Evolutionary conservation across 345 rosid species (phyloP).

Genomic region (Lenwebbia sp.): DNA sequence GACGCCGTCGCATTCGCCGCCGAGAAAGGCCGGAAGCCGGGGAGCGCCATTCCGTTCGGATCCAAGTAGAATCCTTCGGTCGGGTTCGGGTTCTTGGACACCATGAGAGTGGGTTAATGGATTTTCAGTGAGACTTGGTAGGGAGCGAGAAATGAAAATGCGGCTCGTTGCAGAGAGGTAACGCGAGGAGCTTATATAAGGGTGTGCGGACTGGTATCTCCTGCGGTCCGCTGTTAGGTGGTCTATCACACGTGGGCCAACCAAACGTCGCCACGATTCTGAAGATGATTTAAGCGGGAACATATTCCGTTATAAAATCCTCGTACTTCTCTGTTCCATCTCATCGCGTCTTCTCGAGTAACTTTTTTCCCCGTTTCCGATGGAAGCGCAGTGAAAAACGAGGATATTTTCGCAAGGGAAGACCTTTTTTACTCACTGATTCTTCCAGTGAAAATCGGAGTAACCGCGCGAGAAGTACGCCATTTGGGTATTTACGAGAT

Average conservation of each 20-base stretch:
- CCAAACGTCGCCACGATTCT: not conserved
- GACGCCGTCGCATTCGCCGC: constrained; percentile 13
- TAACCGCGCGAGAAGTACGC: not conserved
- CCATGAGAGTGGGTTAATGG: constrained; percentile 17
- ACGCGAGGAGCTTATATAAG: not conserved
- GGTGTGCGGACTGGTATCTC: not conserved
- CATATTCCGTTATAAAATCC: not conserved
- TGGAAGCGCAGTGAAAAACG: not conserved
- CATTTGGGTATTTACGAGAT: not conserved
- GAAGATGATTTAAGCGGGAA: not conserved
- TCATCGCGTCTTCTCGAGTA: not conserved
- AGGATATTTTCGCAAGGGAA: not conserved
- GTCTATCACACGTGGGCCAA: not conserved
- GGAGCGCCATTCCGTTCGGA: constrained; percentile 58
- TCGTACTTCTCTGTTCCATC: not conserved
- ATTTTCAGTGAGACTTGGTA: constrained; percentile 2
- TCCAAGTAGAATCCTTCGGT: constrained; percentile 53
- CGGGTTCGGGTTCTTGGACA: constrained; percentile 55
- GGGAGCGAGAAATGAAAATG: constrained; percentile 2
- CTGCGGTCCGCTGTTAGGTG: not conserved
- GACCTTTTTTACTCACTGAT: not conserved
- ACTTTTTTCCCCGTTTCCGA: not conserved
- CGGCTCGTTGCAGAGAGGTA: not conserved
- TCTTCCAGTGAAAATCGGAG: not conserved
- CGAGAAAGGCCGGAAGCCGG: constrained; percentile 44